Evolutionary conservation across 2,329 filamentous ascomycete genomes (phyloP).

Genomic region (Drechmeria coniospora): DNA sequence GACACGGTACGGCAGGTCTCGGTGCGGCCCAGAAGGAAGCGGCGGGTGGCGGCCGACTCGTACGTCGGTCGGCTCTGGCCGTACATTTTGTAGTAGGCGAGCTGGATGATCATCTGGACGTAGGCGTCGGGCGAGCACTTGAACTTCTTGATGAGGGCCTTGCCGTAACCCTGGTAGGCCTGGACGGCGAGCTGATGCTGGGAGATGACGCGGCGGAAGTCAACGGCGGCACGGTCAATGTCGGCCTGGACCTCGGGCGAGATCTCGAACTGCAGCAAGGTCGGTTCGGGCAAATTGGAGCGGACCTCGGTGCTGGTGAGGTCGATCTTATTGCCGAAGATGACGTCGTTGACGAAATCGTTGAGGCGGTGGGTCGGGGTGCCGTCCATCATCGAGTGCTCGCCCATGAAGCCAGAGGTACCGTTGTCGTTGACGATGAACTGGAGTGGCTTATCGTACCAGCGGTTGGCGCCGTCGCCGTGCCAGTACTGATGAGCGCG

Average conservation of each 20-base stretch:
- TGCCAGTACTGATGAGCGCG: constrained; percentile 96
- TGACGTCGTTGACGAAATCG: constrained; percentile 82
- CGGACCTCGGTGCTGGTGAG: constrained; percentile 65
- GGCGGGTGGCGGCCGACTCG: constrained; percentile 85
- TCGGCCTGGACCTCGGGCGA: constrained; percentile 58
- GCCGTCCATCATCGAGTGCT: constrained; percentile 99
- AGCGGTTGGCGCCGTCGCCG: constrained; percentile 86
- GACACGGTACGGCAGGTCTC: constrained; percentile 90
- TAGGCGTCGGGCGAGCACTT: constrained; percentile 95
- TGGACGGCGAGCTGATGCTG: constrained; percentile 87
- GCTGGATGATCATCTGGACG: constrained; percentile 96
- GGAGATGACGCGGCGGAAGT: constrained; percentile 70
- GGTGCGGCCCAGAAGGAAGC: constrained; percentile 91
- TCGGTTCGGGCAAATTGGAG: constrained; percentile 70
- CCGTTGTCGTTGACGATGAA: constrained; percentile 98
- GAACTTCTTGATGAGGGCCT: constrained; percentile 98
- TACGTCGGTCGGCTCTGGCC: constrained; percentile 96
- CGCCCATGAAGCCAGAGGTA: constrained; percentile 91
- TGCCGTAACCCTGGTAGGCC: constrained; percentile 93
- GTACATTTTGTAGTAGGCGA: constrained; percentile 98
- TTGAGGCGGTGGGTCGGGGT: constrained; percentile 95
- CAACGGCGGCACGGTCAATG: constrained; percentile 60
- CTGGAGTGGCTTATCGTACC: constrained; percentile 96
- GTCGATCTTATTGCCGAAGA: constrained; percentile 89
- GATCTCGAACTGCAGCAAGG: constrained; percentile 62